These are phyloP conservation scores for Schoenoplectus tabernaemontani DNA, from an alignment of 202 grass and related monocot genomes.

Conservation along the genomic window DNA sequence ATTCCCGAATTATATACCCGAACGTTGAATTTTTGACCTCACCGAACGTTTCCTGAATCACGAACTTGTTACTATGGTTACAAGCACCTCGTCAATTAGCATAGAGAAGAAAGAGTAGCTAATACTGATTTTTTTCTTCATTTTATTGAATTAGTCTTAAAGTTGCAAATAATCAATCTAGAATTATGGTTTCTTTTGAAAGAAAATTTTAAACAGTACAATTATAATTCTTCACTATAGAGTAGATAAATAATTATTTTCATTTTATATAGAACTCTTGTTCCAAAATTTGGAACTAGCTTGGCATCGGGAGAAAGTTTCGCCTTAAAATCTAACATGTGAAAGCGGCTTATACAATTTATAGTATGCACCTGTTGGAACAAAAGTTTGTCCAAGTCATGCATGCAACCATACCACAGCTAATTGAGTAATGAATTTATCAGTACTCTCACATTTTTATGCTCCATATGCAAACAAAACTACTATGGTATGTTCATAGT, in stretches of 20 bases:
- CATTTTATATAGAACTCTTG: background rate
- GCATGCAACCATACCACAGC: background rate
- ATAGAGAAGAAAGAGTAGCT: background rate
- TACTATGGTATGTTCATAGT: background rate
- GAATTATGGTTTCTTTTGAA: background rate
- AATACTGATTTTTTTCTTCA: background rate
- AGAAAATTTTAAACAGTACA: background rate
- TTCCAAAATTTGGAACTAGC: background rate
- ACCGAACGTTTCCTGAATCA: too few relatives aligned
- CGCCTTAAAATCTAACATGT: background rate
- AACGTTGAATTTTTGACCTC: too few relatives aligned
- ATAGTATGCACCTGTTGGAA: background rate
- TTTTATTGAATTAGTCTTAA: background rate
- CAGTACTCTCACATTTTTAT: background rate
- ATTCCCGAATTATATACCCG: too few relatives aligned
- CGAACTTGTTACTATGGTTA: too few relatives aligned
- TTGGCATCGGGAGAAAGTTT: background rate
- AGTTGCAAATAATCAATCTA: background rate
- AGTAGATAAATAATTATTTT: background rate
- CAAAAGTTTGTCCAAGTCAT: background rate
- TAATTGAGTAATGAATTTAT: background rate
- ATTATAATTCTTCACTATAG: background rate
- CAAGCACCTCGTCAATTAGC: background rate
- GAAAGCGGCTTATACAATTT: background rate
- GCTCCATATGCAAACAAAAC: background rate